Conservation (phyloP, 106 monocot genomes). For the Acorus calamus region DNA sequence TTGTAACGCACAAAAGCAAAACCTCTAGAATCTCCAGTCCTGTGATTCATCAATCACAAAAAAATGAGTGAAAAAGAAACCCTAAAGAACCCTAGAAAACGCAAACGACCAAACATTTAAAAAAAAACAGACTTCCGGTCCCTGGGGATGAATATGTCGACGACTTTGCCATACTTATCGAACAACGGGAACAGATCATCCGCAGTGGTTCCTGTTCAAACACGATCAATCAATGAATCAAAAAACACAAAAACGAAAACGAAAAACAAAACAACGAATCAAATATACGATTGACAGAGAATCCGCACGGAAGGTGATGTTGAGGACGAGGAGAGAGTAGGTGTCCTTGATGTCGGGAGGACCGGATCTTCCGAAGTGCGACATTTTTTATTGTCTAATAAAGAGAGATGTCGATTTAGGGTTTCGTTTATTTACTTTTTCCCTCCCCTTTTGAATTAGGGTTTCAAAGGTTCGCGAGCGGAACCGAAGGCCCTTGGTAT, state of each 20-base stretch:
- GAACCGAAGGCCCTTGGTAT: too few species aligned
- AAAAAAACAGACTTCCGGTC: slow-evolving; percentile 49
- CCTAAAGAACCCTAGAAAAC: background rate
- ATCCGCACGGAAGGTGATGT: slow-evolving; percentile 63
- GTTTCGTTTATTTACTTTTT: too few species aligned
- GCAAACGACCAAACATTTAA: background rate
- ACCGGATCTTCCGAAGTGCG: slow-evolving; percentile 85
- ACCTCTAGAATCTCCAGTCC: slow-evolving; percentile 88
- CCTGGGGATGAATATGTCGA: slow-evolving; percentile 86
- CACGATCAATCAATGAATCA: background rate
- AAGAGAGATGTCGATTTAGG: too few species aligned
- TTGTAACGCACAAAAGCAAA: slow-evolving; percentile 97
- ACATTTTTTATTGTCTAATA: slow-evolving; percentile 41
- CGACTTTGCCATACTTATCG: slow-evolving; percentile 81
- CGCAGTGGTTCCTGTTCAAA: slow-evolving; percentile 49
- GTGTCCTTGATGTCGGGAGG: slow-evolving; percentile 88
- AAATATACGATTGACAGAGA: background rate
- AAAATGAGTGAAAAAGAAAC: background rate
- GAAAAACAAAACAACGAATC: background rate
- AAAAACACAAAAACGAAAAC: too few species aligned
- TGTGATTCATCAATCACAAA: slow-evolving; percentile 9
- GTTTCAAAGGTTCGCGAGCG: too few species aligned
- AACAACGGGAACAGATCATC: slow-evolving; percentile 79
- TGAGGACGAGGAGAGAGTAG: slow-evolving; percentile 73
- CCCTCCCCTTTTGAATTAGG: too few species aligned